Base-by-base conservation (phyloP, 768 basidiomycete species). In the Mycena haematopus region DNA sequence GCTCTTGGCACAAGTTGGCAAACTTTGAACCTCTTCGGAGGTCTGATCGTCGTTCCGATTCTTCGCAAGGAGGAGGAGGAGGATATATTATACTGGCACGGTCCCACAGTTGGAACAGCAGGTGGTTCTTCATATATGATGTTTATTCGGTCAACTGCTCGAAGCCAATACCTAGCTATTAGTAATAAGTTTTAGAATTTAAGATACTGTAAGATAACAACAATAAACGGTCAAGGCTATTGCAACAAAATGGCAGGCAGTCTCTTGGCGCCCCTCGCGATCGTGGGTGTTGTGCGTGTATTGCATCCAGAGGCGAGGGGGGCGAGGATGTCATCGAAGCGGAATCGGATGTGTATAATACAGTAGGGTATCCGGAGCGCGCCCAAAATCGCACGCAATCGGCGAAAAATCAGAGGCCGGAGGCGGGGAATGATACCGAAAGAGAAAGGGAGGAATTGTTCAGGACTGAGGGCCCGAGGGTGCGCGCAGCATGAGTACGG, bases 401-500 rank as follows among this genome's bases (percentile, higher is more conserved):
- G 44, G 24, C 22, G 45, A 49, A 49, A 15, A 19, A 17, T 19
- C 22, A 46, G 45, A 8, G 6, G 1, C 14, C 25, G 21, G 19
- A 8, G 49, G 25, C 11, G 11, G 24, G 47, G 19, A n/a, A 6
- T 27, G 46, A 47, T 8, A 46, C 9, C 24, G 25, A 27, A 27
- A 24, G 22, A 25, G 24, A 46, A 22, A n/a, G 22, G 1, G 22
- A 3, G 25, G 4, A 36, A 31, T 31, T 31, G 9, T 7, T 7
- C 13, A 55, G 3, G 45, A 55, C 36, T 25, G 35, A 4, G 27
- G 52, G 1, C 56, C 56, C n/a, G 42, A 8, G 6, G 65, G 62
- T 14, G 65, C 54, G 25, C 62, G 65, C 6, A 67, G 56, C 61
- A 66, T 66, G 29, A 66, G 42, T 21, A 56, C 10, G 33, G 50